Percentiles rank a stretch among this genome's conserved stretches.
phyloP scores from a whole-genome alignment of 306 rosid species.

The Potentilla sterilis region DNA sequence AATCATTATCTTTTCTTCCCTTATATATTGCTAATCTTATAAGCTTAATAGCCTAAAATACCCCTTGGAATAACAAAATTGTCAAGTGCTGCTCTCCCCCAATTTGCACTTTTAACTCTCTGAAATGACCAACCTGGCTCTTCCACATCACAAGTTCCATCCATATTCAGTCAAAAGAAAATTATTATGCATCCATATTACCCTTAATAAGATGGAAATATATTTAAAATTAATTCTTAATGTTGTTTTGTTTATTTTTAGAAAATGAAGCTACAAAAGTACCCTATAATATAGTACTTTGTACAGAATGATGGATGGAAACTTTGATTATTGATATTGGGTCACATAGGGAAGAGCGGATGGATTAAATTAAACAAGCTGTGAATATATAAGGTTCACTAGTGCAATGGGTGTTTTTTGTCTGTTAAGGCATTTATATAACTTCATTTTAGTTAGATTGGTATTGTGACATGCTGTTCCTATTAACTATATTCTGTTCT shows the following conservation, averaged over 20 bases:
- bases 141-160: not conserved
- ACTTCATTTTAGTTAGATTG: not conserved
- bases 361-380: not conserved
- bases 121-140: not conserved
- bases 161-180: not conserved
- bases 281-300: not conserved
- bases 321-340: not conserved
- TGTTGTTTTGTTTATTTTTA: not conserved
- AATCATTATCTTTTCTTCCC: not conserved
- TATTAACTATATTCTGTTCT: slow-evolving; percentile 11
- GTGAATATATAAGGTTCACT: not conserved
- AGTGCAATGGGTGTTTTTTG: not conserved
- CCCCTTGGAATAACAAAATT: not conserved
- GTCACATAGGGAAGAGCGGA: not conserved
- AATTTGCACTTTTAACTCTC: not conserved
- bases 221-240: not conserved
- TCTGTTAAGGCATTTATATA: not conserved
- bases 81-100: not conserved
- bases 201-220: not conserved
- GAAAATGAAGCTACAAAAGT: not conserved
- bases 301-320: not conserved
- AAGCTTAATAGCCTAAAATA: not conserved
- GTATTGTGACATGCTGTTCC: not conserved
- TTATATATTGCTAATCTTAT: not conserved
- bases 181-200: not conserved